Conservation (phyloP, 73 alveolate genomes). For the Tetrahymena thermophila region DNA sequence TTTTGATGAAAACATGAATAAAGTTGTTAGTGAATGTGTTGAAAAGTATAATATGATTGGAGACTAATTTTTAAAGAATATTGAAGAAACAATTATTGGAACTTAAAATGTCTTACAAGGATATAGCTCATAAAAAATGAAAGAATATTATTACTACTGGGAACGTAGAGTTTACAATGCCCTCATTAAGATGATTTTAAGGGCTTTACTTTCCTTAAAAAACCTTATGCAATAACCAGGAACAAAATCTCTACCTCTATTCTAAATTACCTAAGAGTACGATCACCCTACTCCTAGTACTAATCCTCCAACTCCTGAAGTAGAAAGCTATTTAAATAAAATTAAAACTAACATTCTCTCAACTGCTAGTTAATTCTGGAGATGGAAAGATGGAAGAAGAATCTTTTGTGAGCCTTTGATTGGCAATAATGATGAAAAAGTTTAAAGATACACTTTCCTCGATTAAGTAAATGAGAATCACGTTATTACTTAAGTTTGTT, state of each 20-base stretch:
- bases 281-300: constrained; percentile 70
- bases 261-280: constrained; percentile 56
- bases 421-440: constrained; percentile 52
- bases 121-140: constrained; percentile 87
- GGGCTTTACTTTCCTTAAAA: constrained; percentile 75
- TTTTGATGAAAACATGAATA: constrained; percentile 92
- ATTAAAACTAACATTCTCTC: constrained; percentile 61
- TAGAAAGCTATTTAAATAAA: constrained; percentile 62
- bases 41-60: constrained; percentile 83
- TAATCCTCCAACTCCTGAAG: constrained; percentile 78
- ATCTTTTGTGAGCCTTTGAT: constrained; percentile 60
- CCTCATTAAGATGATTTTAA: constrained; percentile 89
- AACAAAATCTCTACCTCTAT: constrained; percentile 64
- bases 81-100: constrained; percentile 94
- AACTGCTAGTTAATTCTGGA: constrained; percentile 63
- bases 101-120: constrained; percentile 57
- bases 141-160: constrained; percentile 94
- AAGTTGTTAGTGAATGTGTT: constrained; percentile 80
- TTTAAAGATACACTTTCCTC: constrained; percentile 58
- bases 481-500: constrained; percentile 46
- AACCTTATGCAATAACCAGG: constrained; percentile 54
- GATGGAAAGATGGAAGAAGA: constrained; percentile 91
- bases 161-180: constrained; percentile 98
- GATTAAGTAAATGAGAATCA: constrained; percentile 61
- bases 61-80: constrained; percentile 72